Base-by-base conservation (phyloP, 805 yeast genomes). In the Kuraishia molischiana region DNA sequence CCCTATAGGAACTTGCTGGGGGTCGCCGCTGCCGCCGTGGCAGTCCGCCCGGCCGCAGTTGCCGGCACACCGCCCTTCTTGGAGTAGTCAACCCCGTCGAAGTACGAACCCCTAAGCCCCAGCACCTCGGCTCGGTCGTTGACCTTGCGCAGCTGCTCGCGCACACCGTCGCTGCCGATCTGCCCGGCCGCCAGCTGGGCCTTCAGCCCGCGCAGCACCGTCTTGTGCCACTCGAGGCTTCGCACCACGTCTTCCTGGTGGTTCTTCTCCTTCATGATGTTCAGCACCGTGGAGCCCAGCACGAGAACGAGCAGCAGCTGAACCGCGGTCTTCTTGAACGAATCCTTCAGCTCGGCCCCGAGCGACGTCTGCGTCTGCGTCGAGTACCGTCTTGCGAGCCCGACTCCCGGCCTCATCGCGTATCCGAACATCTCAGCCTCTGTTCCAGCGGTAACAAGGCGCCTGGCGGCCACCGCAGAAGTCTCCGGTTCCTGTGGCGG, bases 221-320 rank as follows among this genome's bases (percentile, higher is more conserved):
- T 59, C 61, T 22, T 65, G 65, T 24, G 44, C 46, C 18, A 51
- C 41, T 24, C 66, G 47, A 36, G 56, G 57, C 3, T 41, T 44
- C 1, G 54, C 22, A 54, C 55, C 32, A 72, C 46, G 20, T 58
- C 59, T 24, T 70, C 77, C n/a, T 56, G 46, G 26, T 61, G 60
- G 41, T 66, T 68, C 32, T 69, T 56, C 39, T 58, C 66, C 35
- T 66, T 56, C 60, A 69, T 67, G 31, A 66, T 58, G 41, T 72
- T 74, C 26, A 72, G 59, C 3, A 67, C 72, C 3, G 66, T 65
- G 2, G 76, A 61, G n/a, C 36, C 36, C 30, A 34, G 15, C 15
- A 32, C 19, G 22, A 34, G 19, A 10, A 34, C 21, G 31, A 34
- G 4, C 9, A 32, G 18, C 31, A 20, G 28, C 28, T 11, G 35